Percentiles rank a stretch among this genome's conserved stretches.
These are phyloP conservation scores for Xerocomellus chrysenteron DNA, from an alignment of 768 basidiomycete genomes.

Conservation along the genomic window DNA sequence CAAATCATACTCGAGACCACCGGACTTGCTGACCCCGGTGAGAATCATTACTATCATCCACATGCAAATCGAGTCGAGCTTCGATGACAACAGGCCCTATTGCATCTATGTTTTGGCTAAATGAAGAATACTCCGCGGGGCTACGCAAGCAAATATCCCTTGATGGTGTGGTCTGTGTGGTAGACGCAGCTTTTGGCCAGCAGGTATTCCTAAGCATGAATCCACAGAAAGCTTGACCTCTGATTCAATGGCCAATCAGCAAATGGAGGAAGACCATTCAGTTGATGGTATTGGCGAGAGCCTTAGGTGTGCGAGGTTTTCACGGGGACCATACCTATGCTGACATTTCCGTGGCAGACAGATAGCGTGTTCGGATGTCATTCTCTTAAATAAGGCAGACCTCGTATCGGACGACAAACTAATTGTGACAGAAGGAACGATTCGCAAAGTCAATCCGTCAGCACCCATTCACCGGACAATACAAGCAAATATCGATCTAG, in stretches of 20 bases:
- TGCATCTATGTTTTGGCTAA: constrained; percentile 84
- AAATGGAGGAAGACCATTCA: constrained; percentile 79
- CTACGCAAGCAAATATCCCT: constrained; percentile 68
- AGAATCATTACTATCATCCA: constrained; percentile 4
- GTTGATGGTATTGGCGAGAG: constrained; percentile 73
- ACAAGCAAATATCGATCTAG: constrained; percentile 70
- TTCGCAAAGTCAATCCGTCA: constrained; percentile 78
- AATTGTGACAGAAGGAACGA: constrained; percentile 50
- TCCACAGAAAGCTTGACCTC: constrained; percentile 27
- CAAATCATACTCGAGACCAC: constrained; percentile 96
- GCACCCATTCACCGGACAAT: constrained; percentile 73
- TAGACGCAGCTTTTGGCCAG: constrained; percentile 82
- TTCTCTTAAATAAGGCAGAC: constrained; percentile 91
- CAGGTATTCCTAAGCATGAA: constrained; percentile 41
- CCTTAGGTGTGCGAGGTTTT: constrained; percentile 53
- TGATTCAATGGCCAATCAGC: constrained; percentile 43
- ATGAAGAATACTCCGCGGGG: constrained; percentile 74
- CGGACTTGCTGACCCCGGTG: constrained; percentile 93
- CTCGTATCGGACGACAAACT: constrained; percentile 53
- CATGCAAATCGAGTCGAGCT: background rate
- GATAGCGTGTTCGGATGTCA: constrained; percentile 88
- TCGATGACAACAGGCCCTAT: constrained; percentile 60
- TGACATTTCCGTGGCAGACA: constrained; percentile 54
- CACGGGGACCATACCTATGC: background rate
- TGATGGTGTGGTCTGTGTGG: constrained; percentile 91